Evolutionary conservation across 1,284 basidiomycete genomes (phyloP).

Genomic region (Polyporus tsugae): DNA sequence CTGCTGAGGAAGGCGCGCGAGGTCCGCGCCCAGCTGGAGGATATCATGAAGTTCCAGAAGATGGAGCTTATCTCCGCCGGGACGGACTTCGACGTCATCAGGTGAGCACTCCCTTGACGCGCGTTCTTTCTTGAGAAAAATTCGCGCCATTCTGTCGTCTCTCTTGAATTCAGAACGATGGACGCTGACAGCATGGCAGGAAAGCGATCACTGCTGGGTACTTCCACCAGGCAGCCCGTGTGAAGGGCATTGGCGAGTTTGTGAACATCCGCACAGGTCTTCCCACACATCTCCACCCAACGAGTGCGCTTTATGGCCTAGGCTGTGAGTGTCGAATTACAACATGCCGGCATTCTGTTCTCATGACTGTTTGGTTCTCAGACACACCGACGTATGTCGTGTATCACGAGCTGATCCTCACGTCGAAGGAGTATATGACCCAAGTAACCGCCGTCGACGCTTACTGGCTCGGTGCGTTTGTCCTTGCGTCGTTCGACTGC

Average conservation of each 20-base stretch:
- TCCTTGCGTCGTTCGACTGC: neutral
- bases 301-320: slow-evolving; percentile 94
- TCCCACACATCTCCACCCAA: slow-evolving; percentile 94
- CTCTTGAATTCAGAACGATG: neutral
- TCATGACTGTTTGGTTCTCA: slow-evolving; percentile 42
- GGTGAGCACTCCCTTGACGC: slow-evolving; percentile 53
- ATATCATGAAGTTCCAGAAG: slow-evolving; percentile 99
- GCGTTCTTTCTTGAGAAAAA: neutral
- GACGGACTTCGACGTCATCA: slow-evolving; percentile 94
- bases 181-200: slow-evolving; percentile 50
- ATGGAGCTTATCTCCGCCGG: slow-evolving; percentile 91
- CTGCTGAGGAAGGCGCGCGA: slow-evolving; percentile 94
- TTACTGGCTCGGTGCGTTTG: slow-evolving; percentile 85
- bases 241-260: slow-evolving; percentile 99
- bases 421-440: slow-evolving; percentile 97
- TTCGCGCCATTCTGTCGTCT: slow-evolving; percentile 6
- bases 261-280: slow-evolving; percentile 97
- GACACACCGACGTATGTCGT: slow-evolving; percentile 97
- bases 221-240: slow-evolving; percentile 98
- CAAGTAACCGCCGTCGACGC: slow-evolving; percentile 96
- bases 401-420: slow-evolving; percentile 95
- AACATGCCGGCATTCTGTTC: slow-evolving; percentile 15
- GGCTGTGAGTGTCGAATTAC: slow-evolving; percentile 71
- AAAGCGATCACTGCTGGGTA: slow-evolving; percentile 99
- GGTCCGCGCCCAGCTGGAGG: slow-evolving; percentile 95